phyloP scores from a whole-genome alignment of 805 yeast genomes.

The Candida nanaspora region DNA sequence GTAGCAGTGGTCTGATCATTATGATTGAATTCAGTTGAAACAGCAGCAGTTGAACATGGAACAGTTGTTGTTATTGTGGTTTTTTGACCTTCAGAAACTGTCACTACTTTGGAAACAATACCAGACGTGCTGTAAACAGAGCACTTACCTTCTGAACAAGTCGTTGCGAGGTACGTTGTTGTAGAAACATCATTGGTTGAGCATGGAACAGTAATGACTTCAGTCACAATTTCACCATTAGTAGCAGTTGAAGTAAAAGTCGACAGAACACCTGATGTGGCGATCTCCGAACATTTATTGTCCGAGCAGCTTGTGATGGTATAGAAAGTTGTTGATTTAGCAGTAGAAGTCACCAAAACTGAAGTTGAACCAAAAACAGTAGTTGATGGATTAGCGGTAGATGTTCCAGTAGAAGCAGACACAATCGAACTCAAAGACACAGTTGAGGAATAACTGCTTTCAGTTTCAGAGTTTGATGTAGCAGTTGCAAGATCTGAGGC shows the following conservation, averaged over 20 bases:
- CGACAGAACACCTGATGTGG: conserved; percentile 38
- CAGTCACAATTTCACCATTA: not conserved
- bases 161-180: not conserved
- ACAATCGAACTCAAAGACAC: not conserved
- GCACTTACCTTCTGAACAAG: not conserved
- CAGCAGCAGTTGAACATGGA: too few species aligned
- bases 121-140: not conserved
- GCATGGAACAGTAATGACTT: conserved; percentile 1
- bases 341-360: not conserved
- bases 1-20: not conserved
- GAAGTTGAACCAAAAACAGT: not conserved
- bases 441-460: too few species aligned
- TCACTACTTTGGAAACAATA: not conserved
- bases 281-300: conserved; percentile 47
- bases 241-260: not conserved
- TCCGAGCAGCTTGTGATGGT: conserved; percentile 28
- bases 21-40: too few species aligned
- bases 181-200: not conserved
- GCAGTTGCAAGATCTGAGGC: not conserved
- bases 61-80: not conserved
- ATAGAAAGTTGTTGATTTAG: conserved; percentile 1
- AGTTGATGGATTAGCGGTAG: not conserved
- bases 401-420: not conserved
- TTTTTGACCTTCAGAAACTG: not conserved
- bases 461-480: too few species aligned